Conservation (phyloP, 306 rosid genomes). For the Argentina anserina region DNA sequence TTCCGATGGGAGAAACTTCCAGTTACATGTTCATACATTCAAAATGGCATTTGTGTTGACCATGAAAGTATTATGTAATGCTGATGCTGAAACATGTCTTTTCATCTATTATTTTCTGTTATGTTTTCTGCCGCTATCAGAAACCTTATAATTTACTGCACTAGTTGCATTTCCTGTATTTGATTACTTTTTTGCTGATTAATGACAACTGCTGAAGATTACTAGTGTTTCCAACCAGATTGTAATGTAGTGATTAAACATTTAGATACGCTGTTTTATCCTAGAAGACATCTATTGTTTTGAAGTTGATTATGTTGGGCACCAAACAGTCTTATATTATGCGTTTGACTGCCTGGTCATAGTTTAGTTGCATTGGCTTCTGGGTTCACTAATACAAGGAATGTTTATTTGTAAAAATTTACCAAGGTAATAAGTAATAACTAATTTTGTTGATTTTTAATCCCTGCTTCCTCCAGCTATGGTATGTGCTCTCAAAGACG, state of each 20-base stretch:
- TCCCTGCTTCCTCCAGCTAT: slow-evolving; percentile 36
- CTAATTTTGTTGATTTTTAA: neutral
- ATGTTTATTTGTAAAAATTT: neutral
- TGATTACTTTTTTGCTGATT: neutral
- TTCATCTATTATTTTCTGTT: neutral
- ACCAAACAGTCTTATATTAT: neutral
- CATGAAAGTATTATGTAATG: neutral
- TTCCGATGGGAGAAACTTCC: neutral
- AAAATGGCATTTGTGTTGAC: neutral
- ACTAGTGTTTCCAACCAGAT: neutral
- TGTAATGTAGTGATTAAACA: neutral
- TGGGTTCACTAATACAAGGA: neutral
- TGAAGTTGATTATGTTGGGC: neutral
- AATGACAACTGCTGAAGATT: neutral
- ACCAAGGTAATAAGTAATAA: neutral
- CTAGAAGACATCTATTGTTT: neutral
- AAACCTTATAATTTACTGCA: neutral
- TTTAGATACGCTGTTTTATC: neutral
- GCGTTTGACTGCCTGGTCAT: slow-evolving; percentile 2
- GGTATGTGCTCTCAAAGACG: slow-evolving; percentile 79
- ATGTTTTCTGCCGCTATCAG: neutral
- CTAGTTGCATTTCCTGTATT: neutral
- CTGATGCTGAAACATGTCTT: neutral
- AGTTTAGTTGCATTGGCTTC: neutral
- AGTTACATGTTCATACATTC: neutral